Conservation (phyloP, 352 stramenopile genomes). For the Globisporangium ultimum region DNA sequence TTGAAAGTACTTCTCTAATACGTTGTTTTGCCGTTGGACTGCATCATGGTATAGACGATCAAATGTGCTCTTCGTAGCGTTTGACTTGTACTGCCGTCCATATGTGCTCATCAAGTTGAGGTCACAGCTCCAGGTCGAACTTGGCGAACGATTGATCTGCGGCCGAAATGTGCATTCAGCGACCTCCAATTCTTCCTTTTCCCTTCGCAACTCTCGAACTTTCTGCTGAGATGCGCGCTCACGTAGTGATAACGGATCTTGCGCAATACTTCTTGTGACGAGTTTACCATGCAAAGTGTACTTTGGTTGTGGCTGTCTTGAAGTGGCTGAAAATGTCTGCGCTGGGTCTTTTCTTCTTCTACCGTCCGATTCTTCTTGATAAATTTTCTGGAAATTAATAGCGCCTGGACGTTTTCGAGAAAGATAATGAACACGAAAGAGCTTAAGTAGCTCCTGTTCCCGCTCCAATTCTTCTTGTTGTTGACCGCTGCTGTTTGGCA, state of each 20-base stretch:
- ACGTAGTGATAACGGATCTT: slow-evolving; percentile 33
- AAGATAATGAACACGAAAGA: slow-evolving; percentile 12
- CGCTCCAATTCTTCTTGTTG: neutral
- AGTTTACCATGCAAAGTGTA: slow-evolving; percentile 40
- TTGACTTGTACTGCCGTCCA: slow-evolving; percentile 6
- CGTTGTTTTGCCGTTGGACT: slow-evolving; percentile 46
- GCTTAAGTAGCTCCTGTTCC: slow-evolving; percentile 3
- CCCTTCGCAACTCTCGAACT: slow-evolving; percentile 31
- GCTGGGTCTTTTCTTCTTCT: neutral
- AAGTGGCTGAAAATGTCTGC: neutral
- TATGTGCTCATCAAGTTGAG: slow-evolving; percentile 5
- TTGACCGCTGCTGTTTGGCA: neutral
- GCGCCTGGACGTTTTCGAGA: slow-evolving; percentile 4
- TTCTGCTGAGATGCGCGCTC: slow-evolving; percentile 19
- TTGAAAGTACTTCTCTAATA: slow-evolving; percentile 30
- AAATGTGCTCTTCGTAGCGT: slow-evolving; percentile 20
- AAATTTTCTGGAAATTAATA: slow-evolving; percentile 4
- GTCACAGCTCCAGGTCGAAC: slow-evolving; percentile 4
- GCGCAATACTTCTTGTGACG: neutral
- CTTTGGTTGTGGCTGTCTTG: neutral
- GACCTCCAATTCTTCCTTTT: slow-evolving; percentile 33
- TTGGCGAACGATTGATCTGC: slow-evolving; percentile 17
- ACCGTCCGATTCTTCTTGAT: neutral
- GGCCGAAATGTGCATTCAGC: slow-evolving; percentile 58
- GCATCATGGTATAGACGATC: slow-evolving; percentile 54